phyloP scores from a whole-genome alignment of 192 early-diverging fungal species.

The Linnemannia elongata region DNA sequence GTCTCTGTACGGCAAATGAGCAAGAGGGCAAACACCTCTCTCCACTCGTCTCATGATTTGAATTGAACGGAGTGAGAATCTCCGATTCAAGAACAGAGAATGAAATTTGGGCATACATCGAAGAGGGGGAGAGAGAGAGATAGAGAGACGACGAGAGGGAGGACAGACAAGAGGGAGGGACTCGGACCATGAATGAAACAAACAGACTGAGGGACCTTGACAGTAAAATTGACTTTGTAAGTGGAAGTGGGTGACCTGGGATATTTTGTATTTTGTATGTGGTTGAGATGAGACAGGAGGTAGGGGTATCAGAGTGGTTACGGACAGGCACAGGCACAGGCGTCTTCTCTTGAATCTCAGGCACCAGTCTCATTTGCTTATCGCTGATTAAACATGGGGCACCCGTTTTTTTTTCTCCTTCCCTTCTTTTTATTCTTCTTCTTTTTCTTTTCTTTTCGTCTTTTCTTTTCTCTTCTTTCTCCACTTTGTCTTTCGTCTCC shows the following conservation, averaged over 20 bases:
- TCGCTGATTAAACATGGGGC: background rate
- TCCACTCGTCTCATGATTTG: background rate
- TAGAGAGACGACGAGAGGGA: background rate
- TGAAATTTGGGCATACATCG: background rate
- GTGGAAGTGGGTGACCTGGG: background rate
- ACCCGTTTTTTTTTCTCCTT: background rate
- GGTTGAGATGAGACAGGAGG: too few species aligned
- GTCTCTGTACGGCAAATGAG: background rate
- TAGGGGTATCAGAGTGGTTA: too few species aligned
- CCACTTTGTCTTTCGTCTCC: background rate
- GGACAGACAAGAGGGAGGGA: background rate
- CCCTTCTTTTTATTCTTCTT: background rate
- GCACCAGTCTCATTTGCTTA: background rate
- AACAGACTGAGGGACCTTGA: background rate
- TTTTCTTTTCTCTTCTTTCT: background rate
- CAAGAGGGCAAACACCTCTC: background rate
- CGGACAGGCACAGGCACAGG: too few species aligned
- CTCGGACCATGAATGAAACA: conserved; percentile 2
- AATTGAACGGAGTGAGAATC: background rate
- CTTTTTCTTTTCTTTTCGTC: background rate
- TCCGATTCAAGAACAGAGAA: background rate
- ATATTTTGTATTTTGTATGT: too few species aligned
- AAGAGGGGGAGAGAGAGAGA: background rate
- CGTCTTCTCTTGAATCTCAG: background rate
- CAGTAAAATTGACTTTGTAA: too few species aligned